Percentiles rank a stretch among this genome's conserved stretches.
Conservation (phyloP, 805 yeast species). For the Pichia phayaonensis region DNA sequence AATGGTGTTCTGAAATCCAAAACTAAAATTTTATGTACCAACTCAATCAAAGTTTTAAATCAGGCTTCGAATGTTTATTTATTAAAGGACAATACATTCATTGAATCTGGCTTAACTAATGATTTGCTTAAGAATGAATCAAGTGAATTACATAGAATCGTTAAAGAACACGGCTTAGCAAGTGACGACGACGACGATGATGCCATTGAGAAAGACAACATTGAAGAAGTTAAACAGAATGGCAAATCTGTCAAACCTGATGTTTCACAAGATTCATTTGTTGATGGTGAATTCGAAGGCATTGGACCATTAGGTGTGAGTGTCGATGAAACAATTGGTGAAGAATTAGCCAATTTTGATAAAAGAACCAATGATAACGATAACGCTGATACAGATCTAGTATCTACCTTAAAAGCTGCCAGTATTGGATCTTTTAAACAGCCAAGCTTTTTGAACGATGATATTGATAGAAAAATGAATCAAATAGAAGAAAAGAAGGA, state of each 20-base stretch:
- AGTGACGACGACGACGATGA: background rate
- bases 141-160: slow-evolving; percentile 27
- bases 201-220: background rate
- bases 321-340: slow-evolving; percentile 13
- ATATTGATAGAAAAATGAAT: slow-evolving; percentile 30
- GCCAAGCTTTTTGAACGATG: slow-evolving; percentile 22
- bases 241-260: background rate
- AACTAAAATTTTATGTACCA: slow-evolving; percentile 51
- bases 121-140: slow-evolving; percentile 23
- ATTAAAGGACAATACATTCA: slow-evolving; percentile 44
- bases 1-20: slow-evolving; percentile 43
- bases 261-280: slow-evolving; percentile 3
- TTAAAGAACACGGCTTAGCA: slow-evolving; percentile 32
- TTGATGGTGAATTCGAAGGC: slow-evolving; percentile 12
- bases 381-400: slow-evolving; percentile 15
- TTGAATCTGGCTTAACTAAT: slow-evolving; percentile 48
- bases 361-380: slow-evolving; percentile 7
- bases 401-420: slow-evolving; percentile 44
- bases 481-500: slow-evolving; percentile 47
- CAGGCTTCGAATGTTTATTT: slow-evolving; percentile 56
- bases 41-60: slow-evolving; percentile 45
- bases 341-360: slow-evolving; percentile 12
- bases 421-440: slow-evolving; percentile 54
- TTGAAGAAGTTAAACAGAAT: too few species aligned
- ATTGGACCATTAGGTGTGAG: slow-evolving; percentile 11